These are phyloP conservation scores for Fusarium tanahbumbuense DNA, from an alignment of 2,329 filamentous ascomycete species.

Conservation along the genomic window DNA sequence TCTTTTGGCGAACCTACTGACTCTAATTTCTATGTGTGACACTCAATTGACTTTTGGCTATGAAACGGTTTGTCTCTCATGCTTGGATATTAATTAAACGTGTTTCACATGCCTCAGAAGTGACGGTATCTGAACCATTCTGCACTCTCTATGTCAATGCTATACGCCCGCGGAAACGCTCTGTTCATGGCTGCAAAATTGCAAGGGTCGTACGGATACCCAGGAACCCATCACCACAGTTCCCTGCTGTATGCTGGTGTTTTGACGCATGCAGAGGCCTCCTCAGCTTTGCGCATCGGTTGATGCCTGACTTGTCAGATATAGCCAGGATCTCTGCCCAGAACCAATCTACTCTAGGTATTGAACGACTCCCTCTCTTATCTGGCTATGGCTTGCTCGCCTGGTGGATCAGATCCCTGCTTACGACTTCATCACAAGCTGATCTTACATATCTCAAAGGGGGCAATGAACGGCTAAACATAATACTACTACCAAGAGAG, in stretches of 20 bases:
- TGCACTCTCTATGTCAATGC: background rate
- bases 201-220: background rate
- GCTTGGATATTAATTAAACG: background rate
- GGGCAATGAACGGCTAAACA: background rate
- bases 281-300: background rate
- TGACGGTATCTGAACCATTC: background rate
- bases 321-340: background rate
- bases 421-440: background rate
- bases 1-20: background rate
- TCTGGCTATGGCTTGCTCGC: background rate
- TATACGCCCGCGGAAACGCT: background rate
- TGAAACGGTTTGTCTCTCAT: background rate
- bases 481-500: background rate
- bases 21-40: background rate
- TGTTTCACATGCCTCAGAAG: constrained; percentile 7
- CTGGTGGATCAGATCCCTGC: background rate
- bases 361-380: background rate
- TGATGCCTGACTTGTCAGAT: background rate
- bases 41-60: background rate
- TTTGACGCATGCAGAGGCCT: background rate
- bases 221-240: background rate
- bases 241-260: background rate
- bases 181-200: background rate
- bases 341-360: background rate
- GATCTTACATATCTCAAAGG: background rate